Base-by-base conservation (phyloP, 176 grass and related monocot genomes). In the Zoysia japonica region DNA sequence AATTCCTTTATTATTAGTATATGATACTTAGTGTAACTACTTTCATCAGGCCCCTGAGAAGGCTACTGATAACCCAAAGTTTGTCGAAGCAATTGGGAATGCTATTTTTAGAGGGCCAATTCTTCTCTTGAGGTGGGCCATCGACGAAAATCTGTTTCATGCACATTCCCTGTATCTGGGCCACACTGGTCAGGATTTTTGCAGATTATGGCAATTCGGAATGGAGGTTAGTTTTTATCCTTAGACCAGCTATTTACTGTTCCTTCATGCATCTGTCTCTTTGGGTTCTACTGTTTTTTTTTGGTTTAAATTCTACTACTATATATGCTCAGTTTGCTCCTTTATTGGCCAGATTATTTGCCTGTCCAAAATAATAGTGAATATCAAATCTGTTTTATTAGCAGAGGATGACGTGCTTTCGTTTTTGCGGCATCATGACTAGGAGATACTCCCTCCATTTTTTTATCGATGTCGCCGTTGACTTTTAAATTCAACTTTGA, bases 81-180 rank as follows among this genome's bases (percentile, higher is more conserved):
- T 98, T 40, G 44, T 89, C 53, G 83, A 98, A 73, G 72, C 86
- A 40, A 86, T 97, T 20, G 95, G 95, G 46, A 13, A 83, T 39
- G 91, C 95, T 13, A 87, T 97, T 68, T 60, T 75, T 36, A 92
- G 95, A 89, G 95, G 95, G 3, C 89, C 91, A 87, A 97, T 55
- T 61, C 89, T 52, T 94, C 95, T 83, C 72, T 97, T 74, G 78
- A 69, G 6, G 83, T 94, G 57, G 88, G 92, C 14, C 92, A 92
- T 75, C 88, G 67, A 41, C 62, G 88, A 4, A 80, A 83, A 69
- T 98, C 88, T 56, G 89, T 98, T 61, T 92, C 92, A 11, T 94
- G 92, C 78, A 89, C 92, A 42, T 90, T 98, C 77, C 92, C 95
- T n/a, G 88, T 89, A 49, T 94, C 92, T 16, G 95, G 95, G 11